Conservation (phyloP, 495 filamentous ascomycete species). For the Cetradonia linearis region DNA sequence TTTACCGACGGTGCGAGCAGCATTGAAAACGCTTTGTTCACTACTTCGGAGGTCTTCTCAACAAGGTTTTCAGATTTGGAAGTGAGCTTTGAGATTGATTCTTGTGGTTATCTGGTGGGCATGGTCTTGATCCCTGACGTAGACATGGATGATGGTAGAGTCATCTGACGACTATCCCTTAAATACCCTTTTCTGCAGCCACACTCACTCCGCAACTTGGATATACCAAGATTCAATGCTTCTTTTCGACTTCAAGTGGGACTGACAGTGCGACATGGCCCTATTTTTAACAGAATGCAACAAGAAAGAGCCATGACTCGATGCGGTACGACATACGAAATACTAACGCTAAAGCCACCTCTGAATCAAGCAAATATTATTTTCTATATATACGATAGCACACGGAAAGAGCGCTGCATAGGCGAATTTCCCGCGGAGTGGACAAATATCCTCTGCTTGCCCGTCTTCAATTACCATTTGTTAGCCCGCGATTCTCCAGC, state of each 20-base stretch:
- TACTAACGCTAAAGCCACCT: neutral
- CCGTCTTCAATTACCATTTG: neutral
- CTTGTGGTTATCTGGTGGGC: too few species aligned
- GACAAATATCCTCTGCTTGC: neutral
- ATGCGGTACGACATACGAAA: neutral
- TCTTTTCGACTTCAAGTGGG: neutral
- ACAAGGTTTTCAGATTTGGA: neutral
- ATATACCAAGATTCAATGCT: neutral
- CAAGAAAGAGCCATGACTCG: neutral
- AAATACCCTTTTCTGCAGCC: neutral
- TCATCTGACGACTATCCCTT: neutral
- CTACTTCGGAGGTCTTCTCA: neutral
- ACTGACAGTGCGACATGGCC: neutral
- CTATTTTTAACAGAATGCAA: neutral
- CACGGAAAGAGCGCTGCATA: neutral
- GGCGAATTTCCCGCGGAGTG: neutral
- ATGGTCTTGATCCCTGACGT: too few species aligned
- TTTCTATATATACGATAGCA: neutral
- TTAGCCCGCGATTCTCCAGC: neutral
- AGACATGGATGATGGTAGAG: too few species aligned
- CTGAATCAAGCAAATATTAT: neutral
- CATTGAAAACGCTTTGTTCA: neutral
- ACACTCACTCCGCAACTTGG: neutral
- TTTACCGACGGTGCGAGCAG: neutral
- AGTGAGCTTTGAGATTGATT: neutral